A percentile compares a stretch with the other conserved stretches of the same genome.
These are phyloP conservation scores for Pichia inconspicua DNA, from an alignment of 1,139 yeast species.

Conservation along the genomic window DNA sequence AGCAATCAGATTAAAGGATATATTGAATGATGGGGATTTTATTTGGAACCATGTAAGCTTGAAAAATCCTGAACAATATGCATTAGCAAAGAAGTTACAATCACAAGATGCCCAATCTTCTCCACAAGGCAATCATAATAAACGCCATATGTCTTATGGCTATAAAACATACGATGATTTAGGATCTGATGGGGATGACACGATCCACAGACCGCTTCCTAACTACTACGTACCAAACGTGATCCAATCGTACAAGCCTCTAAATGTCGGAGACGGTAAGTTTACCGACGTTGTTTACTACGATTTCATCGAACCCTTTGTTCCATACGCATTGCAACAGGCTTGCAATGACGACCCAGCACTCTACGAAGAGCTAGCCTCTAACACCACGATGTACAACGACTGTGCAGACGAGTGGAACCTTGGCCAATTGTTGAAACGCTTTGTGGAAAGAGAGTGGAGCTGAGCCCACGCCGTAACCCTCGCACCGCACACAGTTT, in stretches of 20 bases:
- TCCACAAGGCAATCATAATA: neutral
- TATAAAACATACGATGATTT: slow-evolving; percentile 76
- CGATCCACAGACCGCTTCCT: slow-evolving; percentile 58
- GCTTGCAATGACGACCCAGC: slow-evolving; percentile 20
- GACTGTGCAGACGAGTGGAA: slow-evolving; percentile 43
- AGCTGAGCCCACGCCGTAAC: slow-evolving; percentile 1
- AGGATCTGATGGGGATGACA: slow-evolving; percentile 86
- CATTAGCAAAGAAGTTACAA: slow-evolving; percentile 7
- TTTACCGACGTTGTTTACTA: slow-evolving; percentile 67
- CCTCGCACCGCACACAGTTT: slow-evolving; percentile 1
- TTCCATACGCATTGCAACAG: slow-evolving; percentile 47
- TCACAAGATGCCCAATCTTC: neutral
- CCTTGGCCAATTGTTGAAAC: slow-evolving; percentile 42
- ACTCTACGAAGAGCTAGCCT: slow-evolving; percentile 26
- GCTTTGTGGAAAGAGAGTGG: slow-evolving; percentile 33
- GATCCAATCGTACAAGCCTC: slow-evolving; percentile 35
- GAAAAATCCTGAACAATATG: slow-evolving; percentile 22
- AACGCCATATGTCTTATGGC: slow-evolving; percentile 37
- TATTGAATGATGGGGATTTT: slow-evolving; percentile 44
- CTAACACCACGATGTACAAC: slow-evolving; percentile 17
- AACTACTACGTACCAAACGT: slow-evolving; percentile 68
- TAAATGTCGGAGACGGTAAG: slow-evolving; percentile 21
- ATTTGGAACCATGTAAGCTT: slow-evolving; percentile 28
- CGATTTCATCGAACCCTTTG: slow-evolving; percentile 60
- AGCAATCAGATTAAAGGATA: slow-evolving; percentile 41